Evolutionary conservation across 2,329 filamentous ascomycete species (phyloP).

Genomic region (Davidsoniella virescens): DNA sequence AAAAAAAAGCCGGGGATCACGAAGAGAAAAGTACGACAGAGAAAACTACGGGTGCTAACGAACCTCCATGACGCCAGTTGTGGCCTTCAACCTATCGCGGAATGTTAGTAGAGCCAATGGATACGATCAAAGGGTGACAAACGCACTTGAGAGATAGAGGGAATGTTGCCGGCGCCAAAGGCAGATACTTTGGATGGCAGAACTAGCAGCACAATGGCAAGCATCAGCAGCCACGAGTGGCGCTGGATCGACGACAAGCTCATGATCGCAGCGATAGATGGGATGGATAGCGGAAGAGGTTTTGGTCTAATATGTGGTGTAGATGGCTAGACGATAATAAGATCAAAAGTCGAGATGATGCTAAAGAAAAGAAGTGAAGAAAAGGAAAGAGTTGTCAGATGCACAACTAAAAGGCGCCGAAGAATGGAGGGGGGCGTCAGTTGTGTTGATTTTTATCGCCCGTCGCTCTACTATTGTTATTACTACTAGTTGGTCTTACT

Average conservation of each 20-base stretch:
- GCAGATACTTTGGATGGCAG: constrained; percentile 40
- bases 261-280: no score
- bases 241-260: no score
- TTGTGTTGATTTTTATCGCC: no score
- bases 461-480: no score
- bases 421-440: no score
- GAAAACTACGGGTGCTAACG: not conserved
- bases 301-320: not conserved
- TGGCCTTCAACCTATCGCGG: constrained; percentile 40
- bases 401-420: no score
- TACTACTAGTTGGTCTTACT: no score
- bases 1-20: no score
- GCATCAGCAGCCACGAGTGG: constrained; percentile 32
- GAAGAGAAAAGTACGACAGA: not conserved
- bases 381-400: not conserved
- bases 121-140: constrained; percentile 16
- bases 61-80: constrained; percentile 55
- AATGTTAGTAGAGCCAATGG: not conserved
- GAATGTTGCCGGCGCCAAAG: constrained; percentile 57
- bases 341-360: not conserved
- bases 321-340: not conserved
- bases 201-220: constrained; percentile 37
- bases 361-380: not conserved
- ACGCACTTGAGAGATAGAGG: constrained; percentile 34
- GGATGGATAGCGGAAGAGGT: no score